Evolutionary conservation across 495 filamentous ascomycete species (phyloP).

Genomic region (Lepraria neglecta): DNA sequence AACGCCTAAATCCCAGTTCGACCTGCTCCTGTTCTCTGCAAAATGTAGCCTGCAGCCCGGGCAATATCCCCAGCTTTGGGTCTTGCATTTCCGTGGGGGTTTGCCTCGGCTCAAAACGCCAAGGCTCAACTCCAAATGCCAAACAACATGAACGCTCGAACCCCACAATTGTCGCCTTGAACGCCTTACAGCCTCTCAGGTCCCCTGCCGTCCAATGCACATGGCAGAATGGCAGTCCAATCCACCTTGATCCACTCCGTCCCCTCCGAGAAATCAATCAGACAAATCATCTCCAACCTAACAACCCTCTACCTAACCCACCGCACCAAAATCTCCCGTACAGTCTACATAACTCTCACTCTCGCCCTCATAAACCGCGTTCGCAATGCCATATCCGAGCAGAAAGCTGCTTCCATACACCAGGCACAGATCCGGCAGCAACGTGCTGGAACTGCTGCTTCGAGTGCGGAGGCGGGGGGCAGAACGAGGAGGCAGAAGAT

Average conservation of each 20-base stretch:
- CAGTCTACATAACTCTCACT: constrained; percentile 86
- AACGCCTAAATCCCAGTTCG: too few relatives aligned
- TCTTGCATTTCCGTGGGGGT: background rate
- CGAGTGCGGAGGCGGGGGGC: constrained; percentile 36
- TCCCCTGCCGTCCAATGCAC: background rate
- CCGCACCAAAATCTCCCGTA: constrained; percentile 83
- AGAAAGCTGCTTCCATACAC: constrained; percentile 76
- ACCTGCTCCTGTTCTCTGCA: too few relatives aligned
- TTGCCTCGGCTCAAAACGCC: constrained; percentile 5
- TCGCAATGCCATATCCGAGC: constrained; percentile 84
- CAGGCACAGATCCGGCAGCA: constrained; percentile 53
- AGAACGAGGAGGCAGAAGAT: constrained; percentile 66
- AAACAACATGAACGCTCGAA: background rate
- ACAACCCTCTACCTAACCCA: constrained; percentile 72
- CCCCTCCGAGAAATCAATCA: constrained; percentile 63
- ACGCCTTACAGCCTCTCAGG: background rate
- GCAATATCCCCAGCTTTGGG: background rate
- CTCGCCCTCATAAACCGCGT: constrained; percentile 83
- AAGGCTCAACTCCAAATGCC: background rate
- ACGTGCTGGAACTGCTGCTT: constrained; percentile 41
- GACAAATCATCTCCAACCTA: constrained; percentile 64
- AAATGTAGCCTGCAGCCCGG: background rate
- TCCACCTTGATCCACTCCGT: constrained; percentile 62
- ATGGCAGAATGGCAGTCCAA: constrained; percentile 60
- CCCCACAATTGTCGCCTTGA: background rate